phyloP scores from a whole-genome alignment of 805 yeast genomes.

The Candida methanosorbosa region DNA sequence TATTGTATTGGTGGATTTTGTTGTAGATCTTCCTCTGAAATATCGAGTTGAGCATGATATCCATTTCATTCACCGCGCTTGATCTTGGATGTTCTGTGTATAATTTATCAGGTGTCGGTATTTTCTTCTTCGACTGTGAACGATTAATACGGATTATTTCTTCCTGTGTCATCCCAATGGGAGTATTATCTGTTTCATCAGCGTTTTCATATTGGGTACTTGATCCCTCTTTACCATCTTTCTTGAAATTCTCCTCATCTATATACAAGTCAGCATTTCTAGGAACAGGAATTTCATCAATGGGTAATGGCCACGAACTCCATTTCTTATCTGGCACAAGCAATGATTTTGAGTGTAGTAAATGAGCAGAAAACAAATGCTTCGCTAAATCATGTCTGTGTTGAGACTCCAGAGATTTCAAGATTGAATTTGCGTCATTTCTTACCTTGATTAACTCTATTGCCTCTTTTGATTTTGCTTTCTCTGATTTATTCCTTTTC shows the following conservation, averaged over 20 bases:
- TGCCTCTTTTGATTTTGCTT: neutral
- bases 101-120: neutral
- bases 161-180: neutral
- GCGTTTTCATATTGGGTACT: neutral
- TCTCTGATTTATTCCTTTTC: too few relatives aligned
- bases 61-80: conserved; percentile 7
- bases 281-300: conserved; percentile 30
- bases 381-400: conserved; percentile 48
- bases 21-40: conserved; percentile 10
- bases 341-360: conserved; percentile 31
- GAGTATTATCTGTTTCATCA: neutral
- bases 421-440: too few relatives aligned
- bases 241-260: conserved; percentile 12
- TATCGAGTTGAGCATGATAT: conserved; percentile 11
- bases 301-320: conserved; percentile 53
- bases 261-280: conserved; percentile 15
- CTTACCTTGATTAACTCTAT: too few relatives aligned
- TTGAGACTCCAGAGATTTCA: conserved; percentile 43
- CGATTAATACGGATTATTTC: too few relatives aligned
- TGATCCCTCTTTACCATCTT: neutral
- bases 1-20: conserved; percentile 6
- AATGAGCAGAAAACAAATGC: conserved; percentile 53
- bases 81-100: neutral
- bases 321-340: conserved; percentile 32
- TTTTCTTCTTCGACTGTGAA: neutral